Evolutionary conservation across 768 basidiomycete species (phyloP), one percentile per base, ranked within the genome.

Genomic region (Boletus pseudopeckii): DNA sequence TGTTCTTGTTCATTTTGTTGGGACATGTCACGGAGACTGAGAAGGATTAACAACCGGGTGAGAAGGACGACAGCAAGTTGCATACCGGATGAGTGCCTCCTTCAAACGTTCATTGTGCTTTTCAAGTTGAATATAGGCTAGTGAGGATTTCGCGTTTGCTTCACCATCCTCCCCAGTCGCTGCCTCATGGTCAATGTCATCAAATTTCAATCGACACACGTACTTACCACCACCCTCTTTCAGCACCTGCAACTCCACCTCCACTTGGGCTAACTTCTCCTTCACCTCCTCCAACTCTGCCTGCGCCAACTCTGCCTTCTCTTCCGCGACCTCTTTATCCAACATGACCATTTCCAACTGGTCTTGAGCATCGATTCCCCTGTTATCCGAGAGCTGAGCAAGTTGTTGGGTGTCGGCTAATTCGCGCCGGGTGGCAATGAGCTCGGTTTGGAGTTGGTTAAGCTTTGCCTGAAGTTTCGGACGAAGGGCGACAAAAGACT

Each of bases 271-370:
- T 45, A 92, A 57, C 60, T 78, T 81, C 71, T 98, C 96, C 62
- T 79, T 88, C 54, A 87, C 65, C 49, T 86, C 88, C 60, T 90
- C 91, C 46, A 94, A 64, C 64, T 94, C 92, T 0, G 77, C 70
- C 66, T 92, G 86, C 0, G 86, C 86, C 2, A 82, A 66, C 69
- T 98, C 96, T 0, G 90, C 86, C 54, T 84, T 83, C 70, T 98
- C 96, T 66, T 98, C 97, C 0, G 96, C 95, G 37, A 98, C 85
- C 69, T 99, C 97, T 72, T 92, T 93, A 68, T 99, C 97, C 61
- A 99, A 72, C 80, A 90, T 90, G 3, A 85, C 79, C 88, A 98
- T 93, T 74, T 99, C 97, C 37, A 98, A 73, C 65, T 95, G 91
- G 53, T 98, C 96, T 48, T 89, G 83, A 1, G 87, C 68, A 67